A percentile compares a stretch with the other conserved stretches of the same genome.
These are phyloP conservation scores for Trifolium subterraneum DNA, from an alignment of 306 rosid species.

Conservation along the genomic window DNA sequence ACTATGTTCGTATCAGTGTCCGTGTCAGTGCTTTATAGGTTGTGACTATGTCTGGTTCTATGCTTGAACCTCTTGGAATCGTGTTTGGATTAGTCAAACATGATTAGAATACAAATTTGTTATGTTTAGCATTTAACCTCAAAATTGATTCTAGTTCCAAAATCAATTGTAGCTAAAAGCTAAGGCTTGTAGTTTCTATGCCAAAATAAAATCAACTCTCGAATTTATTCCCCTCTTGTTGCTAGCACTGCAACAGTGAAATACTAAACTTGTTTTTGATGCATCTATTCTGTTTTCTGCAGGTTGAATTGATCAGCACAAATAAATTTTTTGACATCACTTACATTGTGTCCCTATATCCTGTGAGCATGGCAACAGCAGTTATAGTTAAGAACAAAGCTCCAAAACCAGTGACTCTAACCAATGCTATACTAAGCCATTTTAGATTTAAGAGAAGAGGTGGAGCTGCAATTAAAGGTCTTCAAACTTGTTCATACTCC, in stretches of 20 bases:
- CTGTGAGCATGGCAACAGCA: slow-evolving; percentile 92
- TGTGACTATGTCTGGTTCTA: neutral
- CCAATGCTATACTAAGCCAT: slow-evolving; percentile 80
- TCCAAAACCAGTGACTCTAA: slow-evolving; percentile 61
- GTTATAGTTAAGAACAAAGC: slow-evolving; percentile 73
- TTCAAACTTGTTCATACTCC: slow-evolving; percentile 66
- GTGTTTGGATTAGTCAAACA: no score
- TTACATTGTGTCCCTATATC: slow-evolving; percentile 78
- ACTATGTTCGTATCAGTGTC: no score
- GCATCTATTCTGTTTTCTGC: slow-evolving; percentile 12
- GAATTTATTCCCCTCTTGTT: neutral
- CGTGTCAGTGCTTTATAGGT: no score
- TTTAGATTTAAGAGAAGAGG: slow-evolving; percentile 70
- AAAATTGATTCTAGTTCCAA: no score
- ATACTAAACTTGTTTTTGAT: slow-evolving; percentile 9
- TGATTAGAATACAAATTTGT: neutral
- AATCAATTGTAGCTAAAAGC: no score
- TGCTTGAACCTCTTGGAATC: neutral
- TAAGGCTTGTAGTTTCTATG: no score
- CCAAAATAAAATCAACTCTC: no score
- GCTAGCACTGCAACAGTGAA: neutral
- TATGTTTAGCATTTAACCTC: neutral
- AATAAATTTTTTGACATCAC: slow-evolving; percentile 62
- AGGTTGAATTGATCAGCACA: slow-evolving; percentile 58
- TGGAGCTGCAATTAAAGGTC: slow-evolving; percentile 84